These are phyloP conservation scores for Phytopythium boreale DNA, from an alignment of 352 stramenopile genomes.

Conservation along the genomic window DNA sequence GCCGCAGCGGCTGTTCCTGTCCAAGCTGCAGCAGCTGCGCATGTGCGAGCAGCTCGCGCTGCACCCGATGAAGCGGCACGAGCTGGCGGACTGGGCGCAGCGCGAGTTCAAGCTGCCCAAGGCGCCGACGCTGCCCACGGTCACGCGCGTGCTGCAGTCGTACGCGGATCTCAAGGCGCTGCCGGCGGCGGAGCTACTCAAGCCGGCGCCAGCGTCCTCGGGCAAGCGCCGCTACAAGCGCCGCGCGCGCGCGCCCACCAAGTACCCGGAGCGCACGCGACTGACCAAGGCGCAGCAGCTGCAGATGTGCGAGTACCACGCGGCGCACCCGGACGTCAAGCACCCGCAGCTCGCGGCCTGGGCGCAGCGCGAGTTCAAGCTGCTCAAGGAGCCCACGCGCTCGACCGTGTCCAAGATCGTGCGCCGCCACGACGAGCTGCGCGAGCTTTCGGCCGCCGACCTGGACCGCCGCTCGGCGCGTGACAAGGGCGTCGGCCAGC, in stretches of 20 bases:
- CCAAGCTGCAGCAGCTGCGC: slow-evolving; percentile 9
- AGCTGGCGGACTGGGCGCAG: slow-evolving; percentile 6
- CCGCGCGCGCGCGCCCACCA: slow-evolving; percentile 1
- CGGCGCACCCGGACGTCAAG: slow-evolving; percentile 1
- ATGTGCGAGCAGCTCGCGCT: slow-evolving; percentile 8
- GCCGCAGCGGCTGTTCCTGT: slow-evolving; percentile 2
- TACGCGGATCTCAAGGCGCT: slow-evolving; percentile 7
- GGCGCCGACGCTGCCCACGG: slow-evolving; percentile 5
- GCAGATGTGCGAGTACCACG: slow-evolving; percentile 5
- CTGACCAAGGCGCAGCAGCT: slow-evolving; percentile 13
- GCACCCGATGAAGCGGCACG: slow-evolving; percentile 5
- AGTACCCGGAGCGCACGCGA: slow-evolving; percentile 7
- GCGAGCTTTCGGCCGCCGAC: slow-evolving; percentile 3
- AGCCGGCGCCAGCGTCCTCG: background rate
- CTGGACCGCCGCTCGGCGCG: slow-evolving; percentile 2
- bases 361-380: slow-evolving; percentile 4
- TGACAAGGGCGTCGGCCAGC: background rate
- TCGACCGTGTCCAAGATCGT: slow-evolving; percentile 7
- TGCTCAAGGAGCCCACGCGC: slow-evolving; percentile 5
- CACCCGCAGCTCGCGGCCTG: slow-evolving; percentile 6
- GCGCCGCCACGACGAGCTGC: slow-evolving; percentile 6
- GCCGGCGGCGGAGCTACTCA: slow-evolving; percentile 1
- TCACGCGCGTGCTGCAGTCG: slow-evolving; percentile 9
- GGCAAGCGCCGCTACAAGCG: slow-evolving; percentile 3
- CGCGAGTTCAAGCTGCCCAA: slow-evolving; percentile 7